Percentiles rank a stretch among this genome's conserved stretches.
Conservation (phyloP, 176 grass and related monocot species). For the Aegilops longissima region DNA sequence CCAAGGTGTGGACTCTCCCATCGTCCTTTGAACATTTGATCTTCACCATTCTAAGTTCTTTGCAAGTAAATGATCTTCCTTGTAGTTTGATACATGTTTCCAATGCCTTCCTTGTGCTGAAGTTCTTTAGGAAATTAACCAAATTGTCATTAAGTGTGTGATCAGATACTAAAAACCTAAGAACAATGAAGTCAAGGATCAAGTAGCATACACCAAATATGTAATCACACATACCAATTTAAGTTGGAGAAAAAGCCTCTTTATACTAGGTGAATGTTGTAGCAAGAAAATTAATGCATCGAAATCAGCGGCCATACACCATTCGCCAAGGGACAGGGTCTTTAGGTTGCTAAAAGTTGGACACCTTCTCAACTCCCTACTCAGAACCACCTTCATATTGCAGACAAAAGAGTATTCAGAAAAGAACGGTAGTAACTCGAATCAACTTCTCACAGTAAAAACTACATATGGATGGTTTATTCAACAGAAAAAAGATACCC, state of each 20-base stretch:
- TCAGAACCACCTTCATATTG: slow-evolving; percentile 4
- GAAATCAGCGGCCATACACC: slow-evolving; percentile 20
- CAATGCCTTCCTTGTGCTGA: neutral
- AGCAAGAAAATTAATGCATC: slow-evolving; percentile 30
- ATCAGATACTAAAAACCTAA: neutral
- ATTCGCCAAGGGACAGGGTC: slow-evolving; percentile 27
- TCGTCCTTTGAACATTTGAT: slow-evolving; percentile 29
- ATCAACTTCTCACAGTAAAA: neutral
- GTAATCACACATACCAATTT: slow-evolving; percentile 3
- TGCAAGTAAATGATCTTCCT: slow-evolving; percentile 15
- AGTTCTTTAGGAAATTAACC: neutral
- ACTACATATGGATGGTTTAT: neutral
- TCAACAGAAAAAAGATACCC: neutral
- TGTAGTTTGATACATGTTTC: neutral
- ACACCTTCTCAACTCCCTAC: neutral
- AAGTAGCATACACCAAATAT: neutral
- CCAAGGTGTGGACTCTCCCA: neutral
- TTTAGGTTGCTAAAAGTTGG: slow-evolving; percentile 23
- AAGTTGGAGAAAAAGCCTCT: slow-evolving; percentile 26
- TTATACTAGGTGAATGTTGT: slow-evolving; percentile 19
- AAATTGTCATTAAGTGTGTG: neutral
- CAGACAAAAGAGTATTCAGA: neutral
- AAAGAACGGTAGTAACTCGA: neutral
- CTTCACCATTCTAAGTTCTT: slow-evolving; percentile 22
- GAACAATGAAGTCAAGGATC: neutral